Evolutionary conservation across 148 eudicot genomes (phyloP).

Genomic region (Beta vulgaris): DNA sequence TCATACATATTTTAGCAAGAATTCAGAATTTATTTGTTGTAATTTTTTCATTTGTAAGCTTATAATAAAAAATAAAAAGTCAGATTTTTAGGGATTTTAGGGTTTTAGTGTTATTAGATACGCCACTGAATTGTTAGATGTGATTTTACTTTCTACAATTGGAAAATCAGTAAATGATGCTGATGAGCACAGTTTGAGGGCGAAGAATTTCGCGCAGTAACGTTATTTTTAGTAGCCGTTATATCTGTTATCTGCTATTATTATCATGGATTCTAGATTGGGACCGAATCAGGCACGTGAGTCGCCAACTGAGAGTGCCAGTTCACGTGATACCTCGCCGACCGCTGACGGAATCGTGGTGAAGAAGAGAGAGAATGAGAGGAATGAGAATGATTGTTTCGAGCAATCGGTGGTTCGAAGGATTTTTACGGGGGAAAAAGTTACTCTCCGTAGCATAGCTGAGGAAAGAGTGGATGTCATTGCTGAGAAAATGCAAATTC

Average conservation of each 20-base stretch:
- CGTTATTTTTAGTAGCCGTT: background rate
- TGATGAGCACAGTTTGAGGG: background rate
- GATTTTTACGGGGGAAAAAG: slow-evolving; percentile 67
- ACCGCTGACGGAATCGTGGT: slow-evolving; percentile 62
- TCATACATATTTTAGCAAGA: too few relatives aligned
- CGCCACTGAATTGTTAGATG: too few relatives aligned
- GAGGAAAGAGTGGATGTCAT: slow-evolving; percentile 55
- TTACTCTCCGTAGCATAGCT: slow-evolving; percentile 53
- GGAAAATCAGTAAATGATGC: too few relatives aligned
- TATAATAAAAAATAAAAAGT: too few relatives aligned
- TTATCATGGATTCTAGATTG: slow-evolving; percentile 48
- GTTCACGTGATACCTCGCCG: slow-evolving; percentile 92
- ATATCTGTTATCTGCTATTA: background rate
- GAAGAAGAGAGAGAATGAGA: slow-evolving; percentile 62
- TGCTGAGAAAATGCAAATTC: slow-evolving; percentile 47
- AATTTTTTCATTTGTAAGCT: too few relatives aligned
- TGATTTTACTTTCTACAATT: too few relatives aligned
- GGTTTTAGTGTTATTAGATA: too few relatives aligned
- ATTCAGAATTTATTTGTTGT: too few relatives aligned
- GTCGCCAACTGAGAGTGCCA: slow-evolving; percentile 93
- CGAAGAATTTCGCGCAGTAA: background rate
- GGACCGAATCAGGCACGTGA: slow-evolving; percentile 60
- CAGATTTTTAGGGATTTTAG: too few relatives aligned
- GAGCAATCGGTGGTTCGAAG: slow-evolving; percentile 79
- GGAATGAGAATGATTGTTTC: slow-evolving; percentile 69